phyloP scores from a whole-genome alignment of 345 rosid species.

The Pistacia atlantica region DNA sequence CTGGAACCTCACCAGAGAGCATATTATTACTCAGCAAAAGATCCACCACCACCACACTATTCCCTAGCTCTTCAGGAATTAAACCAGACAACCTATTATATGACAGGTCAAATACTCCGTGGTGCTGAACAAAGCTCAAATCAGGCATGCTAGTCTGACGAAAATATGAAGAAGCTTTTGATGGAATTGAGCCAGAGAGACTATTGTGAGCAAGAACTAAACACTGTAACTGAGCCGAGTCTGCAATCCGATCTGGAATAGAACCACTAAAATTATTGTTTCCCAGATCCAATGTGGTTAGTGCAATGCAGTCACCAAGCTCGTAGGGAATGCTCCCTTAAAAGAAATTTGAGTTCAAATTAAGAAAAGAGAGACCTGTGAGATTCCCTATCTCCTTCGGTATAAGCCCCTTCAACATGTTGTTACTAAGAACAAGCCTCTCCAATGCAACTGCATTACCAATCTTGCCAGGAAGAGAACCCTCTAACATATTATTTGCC shows the following conservation, averaged over 20 bases:
- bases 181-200: constrained; percentile 76
- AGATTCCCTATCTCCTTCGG: constrained; percentile 79
- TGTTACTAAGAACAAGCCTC: constrained; percentile 67
- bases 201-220: constrained; percentile 80
- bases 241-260: constrained; percentile 60
- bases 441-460: constrained; percentile 60
- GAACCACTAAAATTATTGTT: constrained; percentile 69
- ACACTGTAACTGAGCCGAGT: constrained; percentile 71
- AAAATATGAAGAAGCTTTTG: constrained; percentile 61
- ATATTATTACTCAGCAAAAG: constrained; percentile 64
- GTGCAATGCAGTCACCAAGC: constrained; percentile 64
- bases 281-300: constrained; percentile 83
- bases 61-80: constrained; percentile 73
- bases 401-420: constrained; percentile 52
- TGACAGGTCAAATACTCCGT: constrained; percentile 71
- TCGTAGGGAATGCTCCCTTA: constrained; percentile 69
- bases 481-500: constrained; percentile 59
- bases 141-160: constrained; percentile 66
- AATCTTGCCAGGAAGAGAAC: constrained; percentile 56
- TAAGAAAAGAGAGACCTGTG: constrained; percentile 59
- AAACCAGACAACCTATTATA: constrained; percentile 67
- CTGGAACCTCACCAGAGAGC: constrained; percentile 75
- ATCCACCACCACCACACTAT: constrained; percentile 67
- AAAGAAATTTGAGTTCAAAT: constrained; percentile 73
- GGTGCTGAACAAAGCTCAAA: constrained; percentile 83